These are phyloP conservation scores for Fennellomyces sp. DNA, from an alignment of 371 early-diverging fungal genomes.

Conservation along the genomic window DNA sequence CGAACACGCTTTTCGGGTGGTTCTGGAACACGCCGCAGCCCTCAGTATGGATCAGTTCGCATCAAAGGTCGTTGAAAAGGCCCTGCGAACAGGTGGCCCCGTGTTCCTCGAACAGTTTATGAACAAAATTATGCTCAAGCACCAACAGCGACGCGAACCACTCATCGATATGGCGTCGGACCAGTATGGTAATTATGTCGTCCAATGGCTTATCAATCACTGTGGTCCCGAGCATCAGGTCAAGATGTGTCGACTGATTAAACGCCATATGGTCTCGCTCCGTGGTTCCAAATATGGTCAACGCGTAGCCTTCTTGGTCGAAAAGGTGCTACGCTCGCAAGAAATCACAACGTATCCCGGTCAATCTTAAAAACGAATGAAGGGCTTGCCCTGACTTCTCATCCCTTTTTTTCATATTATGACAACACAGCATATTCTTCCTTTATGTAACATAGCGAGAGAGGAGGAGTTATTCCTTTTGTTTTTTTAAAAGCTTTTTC, in stretches of 20 bases:
- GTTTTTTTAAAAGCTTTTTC: background rate
- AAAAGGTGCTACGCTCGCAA: slow-evolving; percentile 40
- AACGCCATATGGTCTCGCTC: slow-evolving; percentile 71
- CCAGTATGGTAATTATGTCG: slow-evolving; percentile 91
- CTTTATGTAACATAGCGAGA: slow-evolving; percentile 2
- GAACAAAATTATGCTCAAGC: slow-evolving; percentile 21
- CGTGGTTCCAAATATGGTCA: slow-evolving; percentile 80
- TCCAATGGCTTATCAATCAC: slow-evolving; percentile 72
- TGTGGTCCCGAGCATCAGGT: slow-evolving; percentile 66
- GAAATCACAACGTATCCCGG: slow-evolving; percentile 34
- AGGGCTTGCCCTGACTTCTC: background rate
- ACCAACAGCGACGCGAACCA: slow-evolving; percentile 33
- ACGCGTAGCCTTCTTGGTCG: slow-evolving; percentile 79
- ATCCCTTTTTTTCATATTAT: background rate
- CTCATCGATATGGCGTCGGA: slow-evolving; percentile 65
- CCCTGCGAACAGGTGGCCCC: slow-evolving; percentile 62
- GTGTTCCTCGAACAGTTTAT: slow-evolving; percentile 29
- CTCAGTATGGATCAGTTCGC: slow-evolving; percentile 77
- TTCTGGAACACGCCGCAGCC: slow-evolving; percentile 51
- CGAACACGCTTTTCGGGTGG: slow-evolving; percentile 47
- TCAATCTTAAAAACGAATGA: background rate
- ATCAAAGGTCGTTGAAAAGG: slow-evolving; percentile 79
- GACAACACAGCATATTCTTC: background rate
- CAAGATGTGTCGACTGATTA: slow-evolving; percentile 62
- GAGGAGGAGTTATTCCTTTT: background rate